Evolutionary conservation across 306 rosid species (phyloP).

Genomic region (Citrullus amarus): DNA sequence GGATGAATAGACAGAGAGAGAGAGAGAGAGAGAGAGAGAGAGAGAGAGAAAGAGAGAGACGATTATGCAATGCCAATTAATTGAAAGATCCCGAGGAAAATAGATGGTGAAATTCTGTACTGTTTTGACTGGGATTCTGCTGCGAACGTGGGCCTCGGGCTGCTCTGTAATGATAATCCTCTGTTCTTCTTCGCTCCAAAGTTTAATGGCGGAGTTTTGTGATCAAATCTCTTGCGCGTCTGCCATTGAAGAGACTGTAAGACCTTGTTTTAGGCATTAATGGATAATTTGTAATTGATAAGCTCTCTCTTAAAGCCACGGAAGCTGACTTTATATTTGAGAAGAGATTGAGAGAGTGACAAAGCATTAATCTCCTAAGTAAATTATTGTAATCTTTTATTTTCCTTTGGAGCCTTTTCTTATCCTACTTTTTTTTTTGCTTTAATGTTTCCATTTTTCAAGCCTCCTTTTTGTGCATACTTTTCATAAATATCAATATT

Average conservation of each 20-base stretch:
- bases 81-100: background rate
- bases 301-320: background rate
- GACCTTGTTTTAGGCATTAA: background rate
- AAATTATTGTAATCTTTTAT: background rate
- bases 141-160: background rate
- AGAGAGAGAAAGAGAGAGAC: background rate
- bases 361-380: background rate
- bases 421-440: background rate
- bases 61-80: background rate
- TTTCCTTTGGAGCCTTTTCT: background rate
- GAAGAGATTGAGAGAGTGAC: background rate
- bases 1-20: background rate
- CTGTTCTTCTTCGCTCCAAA: background rate
- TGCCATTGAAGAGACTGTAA: background rate
- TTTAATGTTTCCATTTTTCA: background rate
- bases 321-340: background rate
- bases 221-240: background rate
- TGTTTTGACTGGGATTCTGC: background rate
- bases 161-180: background rate
- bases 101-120: background rate
- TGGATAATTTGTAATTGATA: background rate
- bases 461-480: background rate
- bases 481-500: background rate
- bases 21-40: no score
- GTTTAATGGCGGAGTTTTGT: background rate